These are phyloP conservation scores for Colletotrichum musae DNA, from an alignment of 2,329 filamentous ascomycete genomes.

Conservation along the genomic window DNA sequence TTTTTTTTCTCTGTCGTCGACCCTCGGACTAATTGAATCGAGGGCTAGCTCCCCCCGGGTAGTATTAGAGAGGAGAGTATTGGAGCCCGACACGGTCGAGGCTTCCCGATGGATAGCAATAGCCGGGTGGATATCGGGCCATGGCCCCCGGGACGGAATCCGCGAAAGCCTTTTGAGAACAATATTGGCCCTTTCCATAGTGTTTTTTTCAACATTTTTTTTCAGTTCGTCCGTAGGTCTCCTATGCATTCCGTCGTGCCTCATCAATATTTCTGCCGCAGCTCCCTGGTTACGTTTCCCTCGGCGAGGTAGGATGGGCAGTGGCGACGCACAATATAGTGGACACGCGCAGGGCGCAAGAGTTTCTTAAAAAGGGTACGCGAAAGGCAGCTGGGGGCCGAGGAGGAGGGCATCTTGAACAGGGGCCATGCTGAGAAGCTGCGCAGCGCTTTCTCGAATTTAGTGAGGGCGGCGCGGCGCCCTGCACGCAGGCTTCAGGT, in stretches of 20 bases:
- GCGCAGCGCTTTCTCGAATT: constrained; percentile 7
- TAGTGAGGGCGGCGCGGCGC: constrained; percentile 3
- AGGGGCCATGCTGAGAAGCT: constrained; percentile 19
- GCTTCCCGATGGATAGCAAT: constrained; percentile 16
- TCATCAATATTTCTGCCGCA: not conserved
- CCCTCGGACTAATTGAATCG: constrained; percentile 8
- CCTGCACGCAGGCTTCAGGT: constrained; percentile 27
- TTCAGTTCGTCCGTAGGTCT: too few species aligned
- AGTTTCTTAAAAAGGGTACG: constrained; percentile 19
- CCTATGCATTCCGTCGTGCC: not conserved
- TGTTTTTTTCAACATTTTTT: too few species aligned
- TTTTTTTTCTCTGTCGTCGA: constrained; percentile 1
- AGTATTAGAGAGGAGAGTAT: not conserved
- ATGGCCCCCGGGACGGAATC: constrained; percentile 4
- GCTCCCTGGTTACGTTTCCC: too few species aligned
- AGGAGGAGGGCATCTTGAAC: constrained; percentile 6
- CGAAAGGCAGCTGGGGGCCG: constrained; percentile 12
- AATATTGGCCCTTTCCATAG: too few species aligned
- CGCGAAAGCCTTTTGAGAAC: not conserved
- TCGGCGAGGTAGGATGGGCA: not conserved
- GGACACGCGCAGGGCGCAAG: not conserved
- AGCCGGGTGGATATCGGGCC: constrained; percentile 11
- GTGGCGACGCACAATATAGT: too few species aligned
- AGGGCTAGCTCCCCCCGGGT: not conserved
- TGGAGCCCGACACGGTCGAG: constrained; percentile 22